Percentiles rank a stretch among this genome's conserved stretches.
Evolutionary conservation across 371 early-diverging fungal species (phyloP).

Genomic region (Phascolomyces articulosus): DNA sequence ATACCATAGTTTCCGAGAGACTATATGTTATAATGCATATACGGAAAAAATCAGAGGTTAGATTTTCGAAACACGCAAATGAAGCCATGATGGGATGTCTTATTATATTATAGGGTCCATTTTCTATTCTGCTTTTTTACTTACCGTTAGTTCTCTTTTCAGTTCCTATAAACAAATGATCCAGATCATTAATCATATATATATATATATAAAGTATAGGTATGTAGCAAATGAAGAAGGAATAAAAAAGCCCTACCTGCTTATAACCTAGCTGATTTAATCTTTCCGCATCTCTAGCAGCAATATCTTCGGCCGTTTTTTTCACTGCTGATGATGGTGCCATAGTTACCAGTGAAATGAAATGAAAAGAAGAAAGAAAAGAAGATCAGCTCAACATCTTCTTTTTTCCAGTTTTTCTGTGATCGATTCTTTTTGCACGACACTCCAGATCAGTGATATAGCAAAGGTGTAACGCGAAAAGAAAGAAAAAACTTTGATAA

Average conservation of each 20-base stretch:
- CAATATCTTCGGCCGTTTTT: conserved; percentile 35
- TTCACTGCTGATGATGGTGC: background rate
- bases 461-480: too few relatives aligned
- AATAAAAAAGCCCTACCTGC: conserved; percentile 20
- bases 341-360: background rate
- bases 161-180: conserved; percentile 29
- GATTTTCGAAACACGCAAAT: too few relatives aligned
- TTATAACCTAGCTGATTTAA: conserved; percentile 41
- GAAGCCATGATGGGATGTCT: too few relatives aligned
- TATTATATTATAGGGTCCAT: too few relatives aligned
- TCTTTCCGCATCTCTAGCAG: conserved; percentile 37
- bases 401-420: background rate
- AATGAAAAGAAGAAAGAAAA: conserved; percentile 3
- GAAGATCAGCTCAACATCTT: background rate
- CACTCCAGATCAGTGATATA: too few relatives aligned
- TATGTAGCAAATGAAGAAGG: background rate
- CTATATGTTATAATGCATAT: conserved; percentile 8
- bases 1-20: conserved; percentile 44
- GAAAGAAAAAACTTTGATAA: too few relatives aligned
- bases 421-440: too few relatives aligned
- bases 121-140: too few relatives aligned
- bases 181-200: too few relatives aligned
- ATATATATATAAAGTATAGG: too few relatives aligned
- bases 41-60: background rate
- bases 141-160: conserved; percentile 40